Percentiles rank a stretch among this genome's conserved stretches.
Evolutionary conservation across 192 early-diverging fungal genomes (phyloP).

Genomic region (Coemansia sp.): DNA sequence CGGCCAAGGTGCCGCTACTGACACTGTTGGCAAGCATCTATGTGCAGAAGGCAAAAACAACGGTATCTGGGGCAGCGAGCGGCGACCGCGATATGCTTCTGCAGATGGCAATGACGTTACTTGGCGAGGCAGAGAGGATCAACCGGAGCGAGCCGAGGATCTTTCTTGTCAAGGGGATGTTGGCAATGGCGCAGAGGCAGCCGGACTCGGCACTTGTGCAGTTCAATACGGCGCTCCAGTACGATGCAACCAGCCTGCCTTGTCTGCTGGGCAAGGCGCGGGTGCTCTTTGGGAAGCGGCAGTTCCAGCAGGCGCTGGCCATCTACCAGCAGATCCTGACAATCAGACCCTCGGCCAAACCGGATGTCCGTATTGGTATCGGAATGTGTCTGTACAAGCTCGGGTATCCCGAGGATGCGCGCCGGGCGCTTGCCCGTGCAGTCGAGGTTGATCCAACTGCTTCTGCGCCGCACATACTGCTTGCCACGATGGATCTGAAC

Average conservation of each 20-base stretch:
- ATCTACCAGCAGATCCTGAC: conserved; percentile 76
- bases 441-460: conserved; percentile 68
- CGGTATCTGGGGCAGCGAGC: conserved; percentile 7
- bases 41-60: conserved; percentile 65
- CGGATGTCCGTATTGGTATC: conserved; percentile 81
- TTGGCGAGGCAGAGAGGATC: conserved; percentile 77
- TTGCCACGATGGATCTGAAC: conserved; percentile 83
- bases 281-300: conserved; percentile 64
- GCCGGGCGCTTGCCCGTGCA: conserved; percentile 69
- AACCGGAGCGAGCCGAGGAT: conserved; percentile 67
- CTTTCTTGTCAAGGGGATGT: conserved; percentile 72
- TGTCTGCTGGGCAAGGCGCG: conserved; percentile 60
- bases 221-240: conserved; percentile 55
- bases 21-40: conserved; percentile 73
- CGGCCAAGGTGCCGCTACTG: conserved; percentile 66
- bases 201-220: conserved; percentile 45
- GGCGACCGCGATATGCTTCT: conserved; percentile 60
- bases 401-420: conserved; percentile 65
- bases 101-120: conserved; percentile 68
- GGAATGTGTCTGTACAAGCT: conserved; percentile 83
- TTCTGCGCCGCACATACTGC: conserved; percentile 67
- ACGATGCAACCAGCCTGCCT: conserved; percentile 49
- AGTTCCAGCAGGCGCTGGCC: conserved; percentile 69
- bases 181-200: conserved; percentile 30
- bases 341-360: conserved; percentile 58